Evolutionary conservation across 495 filamentous ascomycete species (phyloP), one percentile per base, ranked within the genome.

Genomic region (Evansstolkia leycettana): DNA sequence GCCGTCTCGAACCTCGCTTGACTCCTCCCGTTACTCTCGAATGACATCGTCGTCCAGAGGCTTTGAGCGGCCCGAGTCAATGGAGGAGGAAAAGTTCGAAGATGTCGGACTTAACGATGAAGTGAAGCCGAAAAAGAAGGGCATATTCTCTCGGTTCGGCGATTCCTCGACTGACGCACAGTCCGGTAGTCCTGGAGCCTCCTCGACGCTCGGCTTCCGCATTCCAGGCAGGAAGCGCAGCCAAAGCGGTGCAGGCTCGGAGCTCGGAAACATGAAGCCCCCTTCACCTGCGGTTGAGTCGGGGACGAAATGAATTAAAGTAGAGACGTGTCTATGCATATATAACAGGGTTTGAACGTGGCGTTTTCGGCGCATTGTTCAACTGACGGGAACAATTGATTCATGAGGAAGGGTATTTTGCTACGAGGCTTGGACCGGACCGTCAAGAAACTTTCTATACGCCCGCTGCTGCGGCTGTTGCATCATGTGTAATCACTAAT

Each of bases 101-200:
- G 92, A 98, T 5, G 84, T 98, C 3, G 85, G 84, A 0, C 63
- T 98, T 12, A 75, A 80, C 31, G 89, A 90, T 39, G 83, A 85
- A 26, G 65, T 69, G 28, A 68, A 77, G 45, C 65, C 55, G 16
- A 94, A 88, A 66, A 90, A 82, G 58, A 78, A 75, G 40, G 67
- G 85, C 19, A 73, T 96, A 41, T 94, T 96, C 44, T 66, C 82
- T 15, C 82, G 86, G 33, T 90, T 98, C 50, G 79, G 80, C 32
- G 80, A 90, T 30, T 64, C 67, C 17, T 57, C 36, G 17, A 45
- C 43, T 17, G 62, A 68, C 33, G 36, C 52, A 8, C 49, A 52
- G 26, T 53, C 59, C 16, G 62, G 63, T 5, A 58, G 58, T 47
- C 68, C 70, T 38, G 69, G 75, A 48, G 58, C 62, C 15, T 45